These are phyloP conservation scores for Pseudocercospora crystallina DNA, from an alignment of 2,329 filamentous ascomycete genomes.

Conservation along the genomic window DNA sequence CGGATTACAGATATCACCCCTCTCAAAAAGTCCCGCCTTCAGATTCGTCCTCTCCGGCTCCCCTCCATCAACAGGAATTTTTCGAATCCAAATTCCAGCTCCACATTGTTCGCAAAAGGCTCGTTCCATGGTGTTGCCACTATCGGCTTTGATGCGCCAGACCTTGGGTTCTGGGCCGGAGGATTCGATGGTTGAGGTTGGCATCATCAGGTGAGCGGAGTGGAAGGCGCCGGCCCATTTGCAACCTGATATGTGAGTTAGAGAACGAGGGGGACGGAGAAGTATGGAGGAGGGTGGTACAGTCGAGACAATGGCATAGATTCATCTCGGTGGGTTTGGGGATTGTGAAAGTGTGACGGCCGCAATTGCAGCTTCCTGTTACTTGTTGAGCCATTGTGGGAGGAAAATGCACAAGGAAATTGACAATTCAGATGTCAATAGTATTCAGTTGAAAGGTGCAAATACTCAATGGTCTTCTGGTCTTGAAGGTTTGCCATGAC, in stretches of 20 bases:
- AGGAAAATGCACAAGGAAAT: too few relatives aligned
- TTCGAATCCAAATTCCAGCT: conserved; percentile 12
- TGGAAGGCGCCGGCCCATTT: conserved; percentile 15
- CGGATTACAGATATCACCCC: conserved; percentile 8
- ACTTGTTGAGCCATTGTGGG: too few relatives aligned
- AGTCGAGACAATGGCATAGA: conserved; percentile 9
- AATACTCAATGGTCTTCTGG: too few relatives aligned
- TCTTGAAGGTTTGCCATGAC: too few relatives aligned
- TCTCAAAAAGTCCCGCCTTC: conserved; percentile 13
- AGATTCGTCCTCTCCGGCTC: conserved; percentile 8
- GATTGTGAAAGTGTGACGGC: conserved; percentile 7
- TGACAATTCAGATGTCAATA: too few relatives aligned
- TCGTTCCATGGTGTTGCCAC: conserved; percentile 11
- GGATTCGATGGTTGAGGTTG: conserved; percentile 3
- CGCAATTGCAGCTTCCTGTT: conserved; percentile 5
- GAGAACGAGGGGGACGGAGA: not conserved
- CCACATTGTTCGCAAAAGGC: conserved; percentile 10
- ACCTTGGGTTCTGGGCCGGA: not conserved
- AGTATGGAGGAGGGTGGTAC: not conserved
- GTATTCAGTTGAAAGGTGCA: too few relatives aligned
- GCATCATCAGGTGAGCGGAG: conserved; percentile 14
- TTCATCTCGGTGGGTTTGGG: conserved; percentile 7
- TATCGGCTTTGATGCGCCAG: conserved; percentile 10
- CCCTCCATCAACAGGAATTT: not conserved
- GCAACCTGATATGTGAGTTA: not conserved